These are phyloP conservation scores for Tubosaeta sp. DNA, from an alignment of 768 basidiomycete genomes.

Conservation along the genomic window DNA sequence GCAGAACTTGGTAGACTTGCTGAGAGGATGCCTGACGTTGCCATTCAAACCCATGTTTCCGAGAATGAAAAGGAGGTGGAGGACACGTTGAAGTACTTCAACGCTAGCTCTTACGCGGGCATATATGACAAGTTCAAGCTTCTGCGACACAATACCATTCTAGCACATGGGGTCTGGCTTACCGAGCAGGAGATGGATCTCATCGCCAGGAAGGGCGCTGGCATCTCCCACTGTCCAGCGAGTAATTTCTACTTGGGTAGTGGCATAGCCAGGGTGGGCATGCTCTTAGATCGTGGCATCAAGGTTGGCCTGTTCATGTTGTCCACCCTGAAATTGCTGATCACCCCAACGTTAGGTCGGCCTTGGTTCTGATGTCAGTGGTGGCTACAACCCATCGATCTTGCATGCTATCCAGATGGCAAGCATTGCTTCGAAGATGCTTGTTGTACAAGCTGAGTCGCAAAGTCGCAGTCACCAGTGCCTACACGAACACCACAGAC, in stretches of 20 bases:
- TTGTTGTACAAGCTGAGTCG: slow-evolving; percentile 44
- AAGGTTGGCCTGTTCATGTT: slow-evolving; percentile 50
- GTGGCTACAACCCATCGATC: slow-evolving; percentile 82
- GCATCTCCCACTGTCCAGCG: slow-evolving; percentile 90
- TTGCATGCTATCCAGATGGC: slow-evolving; percentile 70
- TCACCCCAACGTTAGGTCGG: slow-evolving; percentile 57
- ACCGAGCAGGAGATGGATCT: slow-evolving; percentile 68
- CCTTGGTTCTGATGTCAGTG: slow-evolving; percentile 90
- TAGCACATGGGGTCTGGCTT: slow-evolving; percentile 86
- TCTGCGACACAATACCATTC: slow-evolving; percentile 72
- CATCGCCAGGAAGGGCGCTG: slow-evolving; percentile 60
- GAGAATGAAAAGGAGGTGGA: slow-evolving; percentile 77
- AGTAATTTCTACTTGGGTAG: slow-evolving; percentile 91
- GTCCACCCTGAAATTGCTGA: slow-evolving; percentile 5
- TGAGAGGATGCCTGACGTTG: slow-evolving; percentile 51
- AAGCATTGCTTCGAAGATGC: slow-evolving; percentile 75
- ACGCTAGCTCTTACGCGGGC: slow-evolving; percentile 63
- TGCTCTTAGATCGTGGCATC: slow-evolving; percentile 76
- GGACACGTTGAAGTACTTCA: slow-evolving; percentile 64
- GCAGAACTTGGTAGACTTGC: slow-evolving; percentile 57
- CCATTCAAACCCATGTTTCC: slow-evolving; percentile 90
- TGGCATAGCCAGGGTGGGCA: slow-evolving; percentile 76
- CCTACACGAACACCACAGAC: neutral
- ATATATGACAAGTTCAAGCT: slow-evolving; percentile 81
- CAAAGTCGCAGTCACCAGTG: neutral